Percentiles rank a stretch among this genome's conserved stretches.
Conservation (phyloP, 331 rosid species). For the Arachis monticola region DNA sequence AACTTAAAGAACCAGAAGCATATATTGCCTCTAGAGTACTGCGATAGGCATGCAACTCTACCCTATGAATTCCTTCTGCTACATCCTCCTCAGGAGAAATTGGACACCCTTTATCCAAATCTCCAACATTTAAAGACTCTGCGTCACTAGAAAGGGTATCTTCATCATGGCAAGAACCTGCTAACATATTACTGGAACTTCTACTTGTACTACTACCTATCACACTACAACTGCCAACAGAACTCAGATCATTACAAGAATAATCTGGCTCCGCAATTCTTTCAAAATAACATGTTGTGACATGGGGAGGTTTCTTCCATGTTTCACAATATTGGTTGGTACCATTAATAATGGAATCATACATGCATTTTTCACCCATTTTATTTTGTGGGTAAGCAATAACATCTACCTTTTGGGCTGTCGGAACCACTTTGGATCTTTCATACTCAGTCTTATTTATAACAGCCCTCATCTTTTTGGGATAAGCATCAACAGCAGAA, state of each 20-base stretch:
- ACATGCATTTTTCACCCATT: conserved; percentile 68
- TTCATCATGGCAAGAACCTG: conserved; percentile 59
- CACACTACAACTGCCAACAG: conserved; percentile 90
- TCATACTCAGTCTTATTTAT: conserved; percentile 46
- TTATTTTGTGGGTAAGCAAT: conserved; percentile 63
- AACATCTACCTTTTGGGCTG: conserved; percentile 73
- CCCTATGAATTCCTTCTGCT: conserved; percentile 62
- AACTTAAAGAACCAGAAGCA: conserved; percentile 89
- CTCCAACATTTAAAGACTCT: conserved; percentile 59
- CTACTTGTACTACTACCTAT: conserved; percentile 49
- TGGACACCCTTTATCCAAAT: conserved; percentile 49
- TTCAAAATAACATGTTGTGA: conserved; percentile 48
- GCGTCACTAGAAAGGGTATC: conserved; percentile 63
- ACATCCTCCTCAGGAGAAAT: conserved; percentile 47
- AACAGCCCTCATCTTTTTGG: conserved; percentile 62
- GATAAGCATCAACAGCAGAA: conserved; percentile 48
- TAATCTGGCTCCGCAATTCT: conserved; percentile 55
- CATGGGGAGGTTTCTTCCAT: conserved; percentile 45
- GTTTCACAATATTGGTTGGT: conserved; percentile 50
- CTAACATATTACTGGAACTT: conserved; percentile 46
- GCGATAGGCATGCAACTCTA: conserved; percentile 77
- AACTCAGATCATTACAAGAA: conserved; percentile 61
- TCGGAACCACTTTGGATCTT: conserved; percentile 36
- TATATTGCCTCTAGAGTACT: conserved; percentile 66
- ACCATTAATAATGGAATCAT: conserved; percentile 54